These are phyloP conservation scores for Inonotus obliquus DNA, from an alignment of 1,284 basidiomycete genomes.

Conservation along the genomic window DNA sequence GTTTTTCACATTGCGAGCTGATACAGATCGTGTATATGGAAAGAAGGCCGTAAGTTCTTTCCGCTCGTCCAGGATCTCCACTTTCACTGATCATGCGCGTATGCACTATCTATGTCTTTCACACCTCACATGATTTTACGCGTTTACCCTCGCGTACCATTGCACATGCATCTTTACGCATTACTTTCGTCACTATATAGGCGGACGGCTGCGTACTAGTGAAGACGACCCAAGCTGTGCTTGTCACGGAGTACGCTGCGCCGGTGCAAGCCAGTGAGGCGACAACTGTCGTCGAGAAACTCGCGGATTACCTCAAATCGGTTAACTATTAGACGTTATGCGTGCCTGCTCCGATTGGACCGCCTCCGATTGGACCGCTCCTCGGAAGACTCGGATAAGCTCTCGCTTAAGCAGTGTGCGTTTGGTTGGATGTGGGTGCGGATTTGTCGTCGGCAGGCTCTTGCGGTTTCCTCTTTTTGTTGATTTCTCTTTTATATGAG, in stretches of 20 bases:
- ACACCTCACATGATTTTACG: no score
- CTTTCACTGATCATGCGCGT: background rate
- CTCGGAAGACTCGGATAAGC: no score
- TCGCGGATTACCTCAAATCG: slow-evolving; percentile 79
- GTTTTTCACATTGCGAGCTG: slow-evolving; percentile 72
- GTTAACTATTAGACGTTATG: slow-evolving; percentile 46
- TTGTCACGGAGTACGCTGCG: slow-evolving; percentile 75
- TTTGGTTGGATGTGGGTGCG: background rate
- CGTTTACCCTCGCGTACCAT: background rate
- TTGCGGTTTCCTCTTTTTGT: background rate
- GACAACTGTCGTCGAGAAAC: slow-evolving; percentile 64
- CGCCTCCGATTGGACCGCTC: background rate
- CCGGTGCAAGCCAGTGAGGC: slow-evolving; percentile 74
- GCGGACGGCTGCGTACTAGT: slow-evolving; percentile 78
- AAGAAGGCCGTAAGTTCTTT: slow-evolving; percentile 74
- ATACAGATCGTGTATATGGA: slow-evolving; percentile 63
- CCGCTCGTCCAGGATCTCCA: slow-evolving; percentile 1
- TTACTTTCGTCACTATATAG: slow-evolving; percentile 36
- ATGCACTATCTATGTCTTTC: background rate
- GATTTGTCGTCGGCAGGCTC: no score
- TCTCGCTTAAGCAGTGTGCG: background rate
- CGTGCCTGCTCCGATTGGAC: background rate
- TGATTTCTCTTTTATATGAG: background rate
- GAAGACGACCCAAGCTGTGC: slow-evolving; percentile 85
- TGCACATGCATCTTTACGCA: background rate